A percentile compares a stretch with the other conserved stretches of the same genome.
Conservation (phyloP, 2,329 filamentous ascomycete genomes). For the Aspergillus cejpii region DNA sequence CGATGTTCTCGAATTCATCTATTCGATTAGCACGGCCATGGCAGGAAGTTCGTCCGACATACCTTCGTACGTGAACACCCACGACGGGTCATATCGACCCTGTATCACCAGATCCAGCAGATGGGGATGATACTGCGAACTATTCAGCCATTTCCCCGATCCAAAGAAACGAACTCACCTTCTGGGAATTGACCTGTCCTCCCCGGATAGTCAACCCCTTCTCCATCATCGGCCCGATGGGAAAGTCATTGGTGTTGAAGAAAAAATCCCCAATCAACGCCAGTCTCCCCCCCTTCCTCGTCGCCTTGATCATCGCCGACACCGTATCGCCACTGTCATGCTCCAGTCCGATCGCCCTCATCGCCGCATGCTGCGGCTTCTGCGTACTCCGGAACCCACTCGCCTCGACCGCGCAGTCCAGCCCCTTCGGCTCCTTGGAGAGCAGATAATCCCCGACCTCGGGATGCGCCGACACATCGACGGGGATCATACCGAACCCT, state of each 20-base stretch:
- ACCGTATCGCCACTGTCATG: conserved; percentile 26
- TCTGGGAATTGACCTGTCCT: conserved; percentile 22
- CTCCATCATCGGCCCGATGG: conserved; percentile 30
- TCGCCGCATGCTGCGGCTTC: conserved; percentile 16
- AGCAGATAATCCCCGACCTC: conserved; percentile 25
- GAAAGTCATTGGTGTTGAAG: conserved; percentile 24
- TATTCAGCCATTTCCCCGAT: too few species aligned
- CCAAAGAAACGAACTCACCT: conserved; percentile 9
- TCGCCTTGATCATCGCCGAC: conserved; percentile 25
- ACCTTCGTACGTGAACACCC: conserved; percentile 26
- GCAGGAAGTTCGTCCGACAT: neutral
- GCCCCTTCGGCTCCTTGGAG: conserved; percentile 23
- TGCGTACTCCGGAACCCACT: conserved; percentile 25
- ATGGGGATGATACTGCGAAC: conserved; percentile 25
- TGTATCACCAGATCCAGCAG: conserved; percentile 23
- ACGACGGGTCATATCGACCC: conserved; percentile 25
- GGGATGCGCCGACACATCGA: neutral
- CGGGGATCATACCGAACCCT: neutral
- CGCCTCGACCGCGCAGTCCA: conserved; percentile 29
- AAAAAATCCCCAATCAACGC: conserved; percentile 29
- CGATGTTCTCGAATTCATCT: conserved; percentile 28
- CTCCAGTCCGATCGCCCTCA: conserved; percentile 21
- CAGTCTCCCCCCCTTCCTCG: conserved; percentile 26
- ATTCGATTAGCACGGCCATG: neutral
- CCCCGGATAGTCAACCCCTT: conserved; percentile 30